Evolutionary conservation across 176 grass and related monocot genomes (phyloP).

Genomic region (Neostapfia colusana): DNA sequence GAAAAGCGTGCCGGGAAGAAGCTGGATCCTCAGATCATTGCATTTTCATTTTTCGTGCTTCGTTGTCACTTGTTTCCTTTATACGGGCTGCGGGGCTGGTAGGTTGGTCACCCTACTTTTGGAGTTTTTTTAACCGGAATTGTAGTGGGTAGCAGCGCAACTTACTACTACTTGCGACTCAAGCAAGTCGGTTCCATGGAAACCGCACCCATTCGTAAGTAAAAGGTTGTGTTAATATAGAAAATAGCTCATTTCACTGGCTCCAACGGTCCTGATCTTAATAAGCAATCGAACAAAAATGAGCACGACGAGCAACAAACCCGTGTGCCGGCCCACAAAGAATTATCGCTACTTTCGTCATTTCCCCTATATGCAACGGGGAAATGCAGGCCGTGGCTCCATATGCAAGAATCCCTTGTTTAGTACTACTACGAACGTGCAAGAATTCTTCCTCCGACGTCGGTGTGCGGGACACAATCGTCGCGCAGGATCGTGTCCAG

Average conservation of each 20-base stretch:
- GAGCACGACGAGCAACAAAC: not conserved
- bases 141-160: not conserved
- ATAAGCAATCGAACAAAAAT: constrained; percentile 12
- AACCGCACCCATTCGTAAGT: not conserved
- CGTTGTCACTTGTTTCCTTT: not conserved
- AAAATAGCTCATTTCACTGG: not conserved
- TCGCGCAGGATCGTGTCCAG: not conserved
- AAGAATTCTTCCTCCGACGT: constrained; percentile 14
- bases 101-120: not conserved
- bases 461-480: not conserved
- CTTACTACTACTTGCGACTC: not conserved
- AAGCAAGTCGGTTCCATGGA: too few species aligned
- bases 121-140: not conserved
- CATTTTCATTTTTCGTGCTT: not conserved
- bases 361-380: not conserved
- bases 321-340: not conserved
- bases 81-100: fast-evolving
- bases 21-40: too few species aligned
- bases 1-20: not conserved
- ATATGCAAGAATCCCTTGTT: constrained; percentile 28
- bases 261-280: constrained; percentile 17
- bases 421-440: constrained; percentile 7
- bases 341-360: not conserved
- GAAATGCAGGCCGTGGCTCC: not conserved
- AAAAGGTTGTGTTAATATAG: not conserved